Evolutionary conservation across 2,329 filamentous ascomycete species (phyloP), one percentile per base, ranked within the genome.

Genomic region (Lachnellula arida): DNA sequence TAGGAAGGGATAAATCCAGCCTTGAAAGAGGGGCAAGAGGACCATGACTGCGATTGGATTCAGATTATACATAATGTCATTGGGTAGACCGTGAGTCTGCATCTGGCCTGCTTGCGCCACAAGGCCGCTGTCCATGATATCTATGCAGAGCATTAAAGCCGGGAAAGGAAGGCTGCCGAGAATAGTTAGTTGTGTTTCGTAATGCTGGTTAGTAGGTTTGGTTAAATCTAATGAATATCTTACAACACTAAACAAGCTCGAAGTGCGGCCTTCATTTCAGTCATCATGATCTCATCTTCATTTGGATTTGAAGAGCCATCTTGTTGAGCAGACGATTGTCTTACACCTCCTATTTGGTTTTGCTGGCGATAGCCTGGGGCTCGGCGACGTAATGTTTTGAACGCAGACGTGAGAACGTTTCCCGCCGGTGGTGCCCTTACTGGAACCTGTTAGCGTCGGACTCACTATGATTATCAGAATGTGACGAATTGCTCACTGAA

Each of bases 81-180:
- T 87, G 4, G 78, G 78, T 0, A 76, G 75, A 17, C 78, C 76
- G 52, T 73, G 70, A 61, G 74, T 63, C 32, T 80, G 63, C 85
- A 79, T 77, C 59, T 74, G 72, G 1, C 72, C 72, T 35, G 77
- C 76, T 69, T 87, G 84, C 2, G 82, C 71, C 64, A 71, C 76
- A n/a, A 82, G 59, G 85, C 79, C 57, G 88, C 79, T 73, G 88
- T 88, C 68, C 77, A 79, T 49, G 80, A 81, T 71, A 87, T 51
- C 53, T 43, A 55, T 42, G 34, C 82, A 65, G 88, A 86, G 50
- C 49, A 78, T 81, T 72, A 79, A 82, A 63, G 83, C 77, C 46
- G 86, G 85, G 55, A 85, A 79, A 76, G 86, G 89, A 60, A 82
- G n/a, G 11, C 42, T 44, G 19, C 4, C 9, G 3, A 9, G 8